Evolutionary conservation across 305 asterid genomes (phyloP), one percentile per base, ranked within the genome.

Genomic region (Nicotiana rustica): DNA sequence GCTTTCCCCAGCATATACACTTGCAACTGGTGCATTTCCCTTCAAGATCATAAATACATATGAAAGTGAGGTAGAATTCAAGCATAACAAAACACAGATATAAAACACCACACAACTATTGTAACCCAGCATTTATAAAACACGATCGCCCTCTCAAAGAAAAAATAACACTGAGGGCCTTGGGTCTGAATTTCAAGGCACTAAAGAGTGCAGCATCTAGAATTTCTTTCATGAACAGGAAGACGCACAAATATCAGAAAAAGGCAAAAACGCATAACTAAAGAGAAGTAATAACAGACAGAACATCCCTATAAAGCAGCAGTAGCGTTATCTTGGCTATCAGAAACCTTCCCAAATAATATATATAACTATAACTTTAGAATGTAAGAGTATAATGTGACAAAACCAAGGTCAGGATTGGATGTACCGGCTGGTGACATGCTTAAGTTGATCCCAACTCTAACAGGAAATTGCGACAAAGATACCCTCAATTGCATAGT

Each of bases 11-110:
- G 92, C 97, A 84, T 91, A 95, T 60, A 95, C 91, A 89, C 96
- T 90, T 67, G 97, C 97, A 84, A 95, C 97, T 84, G 91, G 95
- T 85, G 90, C 81, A 88, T 92, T 91, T 49, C 94, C 98, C 98
- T 95, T 97, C 88, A 83, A 85, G 66, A 89, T 67, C 81, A 59
- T 5, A 56, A 81, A 33, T 31, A 81, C 62, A 80, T 57, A 65
- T 82, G 36, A 85, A 82, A 79, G 47, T 49, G 33, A 60, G 78
- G 36, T 35, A 85, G 25, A 10, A 21, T 76, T 65, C 47, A 73
- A 71, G 12, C 80, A 59, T 19, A 33, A 85, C 9, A 71, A 10
- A 44, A 84, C 68, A 15, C 36, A 55, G 81, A 14, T 64, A 64
- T 18, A 77, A 38, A 77, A 47, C 47, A 83, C 31, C 36, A 25